Percentiles rank a stretch among this genome's conserved stretches.
phyloP scores from a whole-genome alignment of 176 grass and related monocot species.

The Oryza meyeriana region DNA sequence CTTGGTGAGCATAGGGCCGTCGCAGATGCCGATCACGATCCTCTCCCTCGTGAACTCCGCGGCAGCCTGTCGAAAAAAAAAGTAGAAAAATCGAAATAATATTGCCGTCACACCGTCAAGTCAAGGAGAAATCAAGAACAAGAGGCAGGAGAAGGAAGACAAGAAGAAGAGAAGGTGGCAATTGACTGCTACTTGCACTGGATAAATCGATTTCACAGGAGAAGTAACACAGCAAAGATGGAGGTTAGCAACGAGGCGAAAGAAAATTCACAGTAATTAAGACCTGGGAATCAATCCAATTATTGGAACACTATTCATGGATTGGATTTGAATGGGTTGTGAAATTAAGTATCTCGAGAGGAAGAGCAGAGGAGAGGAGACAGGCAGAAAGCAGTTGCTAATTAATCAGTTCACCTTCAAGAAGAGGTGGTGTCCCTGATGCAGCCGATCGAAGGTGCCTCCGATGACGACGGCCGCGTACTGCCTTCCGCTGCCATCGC shows the following conservation, averaged over 20 bases:
- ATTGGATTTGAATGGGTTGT: neutral
- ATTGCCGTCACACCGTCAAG: neutral
- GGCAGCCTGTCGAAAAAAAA: conserved; percentile 52
- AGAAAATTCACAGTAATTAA: too few relatives aligned
- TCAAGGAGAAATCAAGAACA: neutral
- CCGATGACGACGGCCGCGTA: conserved; percentile 73
- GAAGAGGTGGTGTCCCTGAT: conserved; percentile 86
- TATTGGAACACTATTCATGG: neutral
- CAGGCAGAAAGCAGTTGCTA: neutral
- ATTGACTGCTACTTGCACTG: too few relatives aligned
- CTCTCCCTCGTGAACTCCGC: conserved; percentile 64
- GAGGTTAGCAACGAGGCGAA: too few relatives aligned
- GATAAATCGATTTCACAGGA: too few relatives aligned
- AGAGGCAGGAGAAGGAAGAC: neutral
- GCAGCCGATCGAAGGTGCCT: conserved; percentile 87
- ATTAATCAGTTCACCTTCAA: conserved; percentile 43
- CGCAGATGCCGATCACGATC: conserved; percentile 83
- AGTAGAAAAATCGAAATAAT: neutral
- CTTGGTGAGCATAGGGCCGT: conserved; percentile 91
- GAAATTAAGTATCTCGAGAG: neutral
- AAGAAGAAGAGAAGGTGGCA: too few relatives aligned
- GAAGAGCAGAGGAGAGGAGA: neutral
- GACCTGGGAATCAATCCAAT: neutral
- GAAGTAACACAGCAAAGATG: too few relatives aligned
- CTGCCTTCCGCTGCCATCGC: neutral